phyloP scores from a whole-genome alignment of 495 filamentous ascomycete genomes.

The Xylaria cubensis region DNA sequence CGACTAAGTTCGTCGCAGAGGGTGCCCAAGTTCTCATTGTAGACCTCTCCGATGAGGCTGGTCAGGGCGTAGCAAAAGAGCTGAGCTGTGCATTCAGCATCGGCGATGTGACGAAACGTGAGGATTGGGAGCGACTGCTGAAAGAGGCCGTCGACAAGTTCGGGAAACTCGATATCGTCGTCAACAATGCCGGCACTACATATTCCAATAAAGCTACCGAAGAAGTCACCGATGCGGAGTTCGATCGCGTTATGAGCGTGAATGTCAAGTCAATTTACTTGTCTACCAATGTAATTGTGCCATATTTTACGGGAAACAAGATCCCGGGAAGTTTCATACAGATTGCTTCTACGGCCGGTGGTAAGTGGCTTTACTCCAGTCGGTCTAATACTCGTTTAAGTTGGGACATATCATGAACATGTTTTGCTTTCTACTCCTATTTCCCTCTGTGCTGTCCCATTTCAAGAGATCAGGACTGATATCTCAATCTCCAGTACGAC shows the following conservation, averaged over 20 bases:
- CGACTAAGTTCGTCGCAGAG: constrained; percentile 61
- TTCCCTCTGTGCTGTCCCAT: constrained; percentile 49
- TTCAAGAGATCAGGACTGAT: not conserved
- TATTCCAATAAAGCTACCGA: constrained; percentile 69
- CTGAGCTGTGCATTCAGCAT: constrained; percentile 51
- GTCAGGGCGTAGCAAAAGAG: constrained; percentile 51
- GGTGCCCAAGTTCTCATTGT: constrained; percentile 64
- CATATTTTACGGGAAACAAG: constrained; percentile 61
- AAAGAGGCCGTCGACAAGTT: constrained; percentile 54
- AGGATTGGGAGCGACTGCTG: constrained; percentile 58
- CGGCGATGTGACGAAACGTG: constrained; percentile 58
- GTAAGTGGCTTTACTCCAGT: not conserved
- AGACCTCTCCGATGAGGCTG: constrained; percentile 64
- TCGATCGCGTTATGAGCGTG: constrained; percentile 69
- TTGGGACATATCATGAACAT: constrained; percentile 62
- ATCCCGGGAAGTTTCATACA: constrained; percentile 70
- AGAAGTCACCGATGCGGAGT: constrained; percentile 71
- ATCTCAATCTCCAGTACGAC: constrained; percentile 46
- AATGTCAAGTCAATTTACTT: constrained; percentile 71
- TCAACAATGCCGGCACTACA: constrained; percentile 75
- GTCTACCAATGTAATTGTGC: constrained; percentile 58
- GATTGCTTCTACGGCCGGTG: constrained; percentile 67
- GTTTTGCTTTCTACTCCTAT: constrained; percentile 61
- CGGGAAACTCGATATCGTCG: constrained; percentile 62
- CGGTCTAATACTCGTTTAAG: not conserved